Base-by-base conservation (phyloP, 2,329 filamentous ascomycete genomes). In the Fusarium verrucosum region DNA sequence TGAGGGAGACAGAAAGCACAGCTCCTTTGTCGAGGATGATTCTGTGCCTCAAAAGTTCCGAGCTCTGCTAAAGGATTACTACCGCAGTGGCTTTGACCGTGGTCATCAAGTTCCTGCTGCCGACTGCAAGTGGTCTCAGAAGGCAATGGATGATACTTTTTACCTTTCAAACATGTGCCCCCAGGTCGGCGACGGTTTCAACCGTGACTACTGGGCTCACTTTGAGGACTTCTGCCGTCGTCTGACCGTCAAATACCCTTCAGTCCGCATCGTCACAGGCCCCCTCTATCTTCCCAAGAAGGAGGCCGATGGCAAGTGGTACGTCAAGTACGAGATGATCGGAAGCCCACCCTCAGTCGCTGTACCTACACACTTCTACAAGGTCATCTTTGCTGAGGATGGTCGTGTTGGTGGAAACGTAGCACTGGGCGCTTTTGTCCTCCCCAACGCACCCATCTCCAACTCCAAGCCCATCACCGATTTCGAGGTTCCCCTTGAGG, bases 331-430 rank as follows among this genome's bases (percentile, higher is more conserved):
- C 81, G 95, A 99, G 81, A 90, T 99, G 58, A 97, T 99, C 70
- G 95, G 95, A 35, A 90, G 84, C 75, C 95, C 95, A 66, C 94
- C 95, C 9, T 96, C 93, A 72, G 91, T 99, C 52, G 94, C 95
- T 23, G 95, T 99, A 50, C 95, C 95, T 4, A 99, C 95, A 20
- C 95, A 99, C 78, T 99, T 99, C 81, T 99, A 97, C 86, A 99
- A 99, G 82, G 92, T 99, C 73, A 95, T 99, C 70, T 96, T 95
- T 73, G 95, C 92, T 23, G 95, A 99, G 80, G 92, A 97, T 73
- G 91, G 90, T 5, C 80, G 78, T 2, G 78, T 74, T 10, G 83
- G 83, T 23, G 91, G 92, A 17, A 89, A 89, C 65, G 95, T 99
- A 30, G 92, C 93, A 28, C 81, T 99, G 32, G 95, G 92, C 41